Percentiles rank a stretch among this genome's conserved stretches.
Conservation (phyloP, 768 basidiomycete species). For the Mycena albidolilacea region DNA sequence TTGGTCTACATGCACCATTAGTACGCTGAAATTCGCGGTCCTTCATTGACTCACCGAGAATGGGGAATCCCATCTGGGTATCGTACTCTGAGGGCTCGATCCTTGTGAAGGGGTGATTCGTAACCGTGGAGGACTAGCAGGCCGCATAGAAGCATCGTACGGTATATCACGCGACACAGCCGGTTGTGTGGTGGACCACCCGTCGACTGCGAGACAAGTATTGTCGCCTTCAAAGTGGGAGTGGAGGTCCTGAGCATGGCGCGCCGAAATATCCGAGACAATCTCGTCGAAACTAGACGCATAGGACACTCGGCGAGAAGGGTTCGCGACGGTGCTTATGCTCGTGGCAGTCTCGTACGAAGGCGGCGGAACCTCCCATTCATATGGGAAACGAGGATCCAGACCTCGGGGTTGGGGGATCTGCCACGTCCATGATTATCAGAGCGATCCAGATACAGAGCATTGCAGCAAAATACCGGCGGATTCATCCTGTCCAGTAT, state of each 20-base stretch:
- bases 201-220: too few species aligned
- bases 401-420: background rate
- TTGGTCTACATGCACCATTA: background rate
- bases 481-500: constrained; percentile 33
- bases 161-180: too few species aligned
- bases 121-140: background rate
- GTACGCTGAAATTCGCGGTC: too few species aligned
- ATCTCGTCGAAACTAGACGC: background rate
- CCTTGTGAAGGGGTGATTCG: background rate
- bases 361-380: constrained; percentile 35
- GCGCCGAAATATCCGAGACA: background rate
- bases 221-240: background rate
- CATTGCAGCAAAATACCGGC: background rate
- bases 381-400: constrained; percentile 30
- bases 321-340: background rate
- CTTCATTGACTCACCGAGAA: background rate
- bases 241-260: background rate
- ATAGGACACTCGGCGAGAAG: background rate
- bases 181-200: too few species aligned
- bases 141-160: background rate
- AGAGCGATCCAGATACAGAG: background rate
- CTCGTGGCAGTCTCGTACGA: constrained; percentile 35
- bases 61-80: background rate
- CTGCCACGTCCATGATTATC: background rate
- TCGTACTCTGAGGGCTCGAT: background rate